Evolutionary conservation across 2,329 filamentous ascomycete species (phyloP).

Genomic region (Leptographium lundbergii): DNA sequence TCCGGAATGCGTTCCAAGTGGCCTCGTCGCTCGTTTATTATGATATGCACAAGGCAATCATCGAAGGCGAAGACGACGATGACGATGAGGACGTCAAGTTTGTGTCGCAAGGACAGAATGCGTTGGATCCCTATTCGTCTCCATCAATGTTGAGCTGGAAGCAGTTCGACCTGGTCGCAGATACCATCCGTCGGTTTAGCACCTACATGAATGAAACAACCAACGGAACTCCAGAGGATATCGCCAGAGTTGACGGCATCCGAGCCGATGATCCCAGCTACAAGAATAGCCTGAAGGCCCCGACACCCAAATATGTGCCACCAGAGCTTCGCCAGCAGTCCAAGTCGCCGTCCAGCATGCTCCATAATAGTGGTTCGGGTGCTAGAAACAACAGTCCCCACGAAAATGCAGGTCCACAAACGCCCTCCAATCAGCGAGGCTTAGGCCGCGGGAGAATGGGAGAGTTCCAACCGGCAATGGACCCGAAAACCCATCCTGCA

Average conservation of each 20-base stretch:
- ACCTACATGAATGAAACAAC: constrained; percentile 4
- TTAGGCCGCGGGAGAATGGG: background rate
- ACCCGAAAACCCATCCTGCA: background rate
- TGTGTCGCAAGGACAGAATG: too few species aligned
- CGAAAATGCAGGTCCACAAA: background rate
- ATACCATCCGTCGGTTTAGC: constrained; percentile 1
- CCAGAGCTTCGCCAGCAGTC: background rate
- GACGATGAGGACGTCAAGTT: background rate
- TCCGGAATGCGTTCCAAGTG: constrained; percentile 24
- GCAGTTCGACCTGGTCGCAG: constrained; percentile 3
- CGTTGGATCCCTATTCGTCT: background rate
- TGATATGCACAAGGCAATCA: constrained; percentile 3
- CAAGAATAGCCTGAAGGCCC: background rate
- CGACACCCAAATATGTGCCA: background rate
- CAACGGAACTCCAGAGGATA: constrained; percentile 1
- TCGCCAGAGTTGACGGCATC: background rate
- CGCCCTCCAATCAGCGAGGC: background rate
- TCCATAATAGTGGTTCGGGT: background rate
- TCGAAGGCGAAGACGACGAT: background rate
- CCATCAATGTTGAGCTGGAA: background rate
- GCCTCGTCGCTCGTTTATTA: constrained; percentile 11
- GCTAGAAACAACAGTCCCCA: background rate
- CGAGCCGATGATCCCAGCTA: constrained; percentile 2
- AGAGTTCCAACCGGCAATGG: background rate
- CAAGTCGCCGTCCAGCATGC: background rate